Conservation (phyloP, 2,329 filamentous ascomycete species). For the Emergomyces pasteurianus region DNA sequence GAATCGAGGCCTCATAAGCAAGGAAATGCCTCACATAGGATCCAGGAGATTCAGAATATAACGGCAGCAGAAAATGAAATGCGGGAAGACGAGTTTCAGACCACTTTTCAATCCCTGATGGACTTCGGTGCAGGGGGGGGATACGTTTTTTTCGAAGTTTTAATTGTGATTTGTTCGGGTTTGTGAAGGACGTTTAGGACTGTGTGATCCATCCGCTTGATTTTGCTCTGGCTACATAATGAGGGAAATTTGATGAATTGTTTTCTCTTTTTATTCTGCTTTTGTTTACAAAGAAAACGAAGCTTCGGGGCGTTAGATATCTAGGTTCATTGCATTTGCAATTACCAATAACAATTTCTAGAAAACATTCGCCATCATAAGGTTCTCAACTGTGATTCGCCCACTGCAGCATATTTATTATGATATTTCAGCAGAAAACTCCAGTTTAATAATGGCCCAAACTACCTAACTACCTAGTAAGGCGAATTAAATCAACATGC, state of each 20-base stretch:
- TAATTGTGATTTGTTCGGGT: not conserved
- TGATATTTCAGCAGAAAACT: too few relatives aligned
- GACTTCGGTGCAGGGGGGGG: slow-evolving; percentile 5
- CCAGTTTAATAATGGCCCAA: too few relatives aligned
- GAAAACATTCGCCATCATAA: too few relatives aligned
- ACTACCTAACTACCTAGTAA: too few relatives aligned
- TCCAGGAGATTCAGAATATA: not conserved
- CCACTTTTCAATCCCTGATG: slow-evolving; percentile 6
- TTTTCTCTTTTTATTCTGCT: not conserved
- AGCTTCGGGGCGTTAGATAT: not conserved
- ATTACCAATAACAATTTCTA: too few relatives aligned
- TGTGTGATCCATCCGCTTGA: not conserved
- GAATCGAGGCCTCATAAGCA: not conserved
- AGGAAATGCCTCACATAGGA: not conserved
- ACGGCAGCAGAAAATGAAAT: not conserved
- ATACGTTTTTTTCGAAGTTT: slow-evolving; percentile 1
- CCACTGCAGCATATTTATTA: too few relatives aligned
- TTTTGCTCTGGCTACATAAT: not conserved
- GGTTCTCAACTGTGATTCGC: too few relatives aligned
- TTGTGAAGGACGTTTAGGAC: not conserved
- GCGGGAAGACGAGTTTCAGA: slow-evolving; percentile 1
- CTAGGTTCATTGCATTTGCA: too few relatives aligned
- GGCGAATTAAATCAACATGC: too few relatives aligned
- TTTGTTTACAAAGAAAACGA: not conserved
- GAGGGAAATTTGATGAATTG: not conserved